Percentiles rank a stretch among this genome's conserved stretches.
Evolutionary conservation across 169 alveolate genomes (phyloP).

Genomic region (Amoebophrya sp.): DNA sequence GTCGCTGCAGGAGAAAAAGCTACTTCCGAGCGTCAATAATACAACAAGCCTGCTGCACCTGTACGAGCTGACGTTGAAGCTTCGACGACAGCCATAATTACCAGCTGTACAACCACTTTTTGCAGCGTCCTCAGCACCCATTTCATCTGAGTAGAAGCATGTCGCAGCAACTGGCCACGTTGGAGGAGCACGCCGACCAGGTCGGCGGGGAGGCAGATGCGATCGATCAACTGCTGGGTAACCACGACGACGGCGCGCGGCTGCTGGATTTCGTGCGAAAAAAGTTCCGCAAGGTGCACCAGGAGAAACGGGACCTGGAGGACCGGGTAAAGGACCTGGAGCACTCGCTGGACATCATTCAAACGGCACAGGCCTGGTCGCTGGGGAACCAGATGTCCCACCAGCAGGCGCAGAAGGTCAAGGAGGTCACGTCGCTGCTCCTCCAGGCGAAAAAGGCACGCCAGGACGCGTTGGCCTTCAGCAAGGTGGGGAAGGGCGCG

Average conservation of each 20-base stretch:
- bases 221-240: background rate
- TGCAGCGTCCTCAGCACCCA: no score
- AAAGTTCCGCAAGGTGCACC: background rate
- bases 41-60: no score
- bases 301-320: background rate
- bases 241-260: background rate
- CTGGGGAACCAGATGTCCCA: background rate
- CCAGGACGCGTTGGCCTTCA: background rate
- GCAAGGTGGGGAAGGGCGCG: background rate
- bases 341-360: background rate
- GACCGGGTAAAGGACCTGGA: background rate
- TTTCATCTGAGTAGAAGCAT: no score
- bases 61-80: no score
- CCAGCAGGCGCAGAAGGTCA: background rate
- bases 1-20: no score
- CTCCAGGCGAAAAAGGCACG: background rate
- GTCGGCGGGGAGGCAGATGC: background rate
- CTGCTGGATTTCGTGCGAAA: constrained; percentile 4
- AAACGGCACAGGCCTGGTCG: background rate
- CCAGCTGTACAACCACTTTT: no score
- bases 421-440: background rate
- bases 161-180: no score
- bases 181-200: no score
- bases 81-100: no score
- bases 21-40: no score